Conservation (phyloP, 2,329 filamentous ascomycete genomes). For the Cladosporium cucumerinum region DNA sequence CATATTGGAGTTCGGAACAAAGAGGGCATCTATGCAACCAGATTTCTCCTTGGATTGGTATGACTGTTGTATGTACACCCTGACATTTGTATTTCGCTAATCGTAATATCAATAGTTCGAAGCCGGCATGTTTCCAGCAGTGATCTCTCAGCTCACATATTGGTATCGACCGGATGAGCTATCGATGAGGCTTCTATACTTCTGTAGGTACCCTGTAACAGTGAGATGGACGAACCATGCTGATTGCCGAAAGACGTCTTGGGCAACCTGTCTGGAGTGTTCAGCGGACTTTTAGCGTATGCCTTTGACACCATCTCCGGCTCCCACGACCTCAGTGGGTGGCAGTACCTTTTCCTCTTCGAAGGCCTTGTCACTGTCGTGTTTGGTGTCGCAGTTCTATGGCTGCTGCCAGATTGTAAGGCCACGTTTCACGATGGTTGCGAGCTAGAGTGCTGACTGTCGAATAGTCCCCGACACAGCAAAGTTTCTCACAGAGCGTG, state of each 20-base stretch:
- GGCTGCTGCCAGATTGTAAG: constrained; percentile 52
- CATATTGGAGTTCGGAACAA: constrained; percentile 71
- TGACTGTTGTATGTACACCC: not conserved
- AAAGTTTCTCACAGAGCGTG: constrained; percentile 42
- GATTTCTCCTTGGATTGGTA: constrained; percentile 6
- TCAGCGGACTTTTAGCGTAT: constrained; percentile 45
- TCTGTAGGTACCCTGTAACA: constrained; percentile 16
- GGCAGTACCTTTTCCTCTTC: constrained; percentile 4
- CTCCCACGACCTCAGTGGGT: constrained; percentile 3
- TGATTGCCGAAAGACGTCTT: not conserved
- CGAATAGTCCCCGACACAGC: constrained; percentile 1
- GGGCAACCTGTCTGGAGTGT: constrained; percentile 42
- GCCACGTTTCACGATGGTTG: too few relatives aligned
- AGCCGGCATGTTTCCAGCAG: constrained; percentile 17
- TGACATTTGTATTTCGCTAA: not conserved
- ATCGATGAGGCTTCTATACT: constrained; percentile 23
- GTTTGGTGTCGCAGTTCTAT: constrained; percentile 49
- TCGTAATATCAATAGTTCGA: not conserved
- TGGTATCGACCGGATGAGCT: constrained; percentile 51
- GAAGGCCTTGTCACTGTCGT: constrained; percentile 50
- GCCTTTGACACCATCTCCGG: constrained; percentile 32
- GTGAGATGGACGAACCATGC: not conserved
- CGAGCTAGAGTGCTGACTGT: not conserved
- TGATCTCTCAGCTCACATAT: constrained; percentile 29
- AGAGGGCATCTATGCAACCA: constrained; percentile 8